A percentile compares a stretch with the other conserved stretches of the same genome.
Conservation (phyloP, 306 rosid species). For the Macrotyloma uniflorum region DNA sequence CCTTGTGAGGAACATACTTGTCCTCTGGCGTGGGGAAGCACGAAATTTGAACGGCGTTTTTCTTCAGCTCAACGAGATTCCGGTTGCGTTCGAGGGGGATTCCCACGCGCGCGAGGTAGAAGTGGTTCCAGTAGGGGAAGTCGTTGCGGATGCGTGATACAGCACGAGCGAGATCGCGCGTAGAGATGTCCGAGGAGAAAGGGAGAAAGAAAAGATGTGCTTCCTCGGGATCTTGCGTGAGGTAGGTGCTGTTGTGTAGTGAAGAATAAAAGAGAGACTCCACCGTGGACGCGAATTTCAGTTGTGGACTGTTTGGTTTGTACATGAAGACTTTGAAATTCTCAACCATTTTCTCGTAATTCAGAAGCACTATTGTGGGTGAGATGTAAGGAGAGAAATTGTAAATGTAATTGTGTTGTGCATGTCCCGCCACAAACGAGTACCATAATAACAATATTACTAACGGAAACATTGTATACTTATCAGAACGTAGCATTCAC, state of each 20-base stretch:
- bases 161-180: conserved; percentile 57
- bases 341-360: conserved; percentile 60
- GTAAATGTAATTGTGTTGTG: not conserved
- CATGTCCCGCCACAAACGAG: not conserved
- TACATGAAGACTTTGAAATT: conserved; percentile 60
- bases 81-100: conserved; percentile 46
- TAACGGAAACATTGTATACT: not conserved
- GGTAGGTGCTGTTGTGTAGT: conserved; percentile 49
- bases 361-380: conserved; percentile 47
- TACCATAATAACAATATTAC: not conserved
- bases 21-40: conserved; percentile 54
- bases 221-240: conserved; percentile 49
- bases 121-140: conserved; percentile 78
- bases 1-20: conserved; percentile 71
- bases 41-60: conserved; percentile 71
- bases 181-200: conserved; percentile 46
- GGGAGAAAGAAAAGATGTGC: conserved; percentile 79
- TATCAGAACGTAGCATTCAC: not conserved
- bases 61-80: conserved; percentile 67
- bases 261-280: conserved; percentile 60
- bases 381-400: conserved; percentile 55
- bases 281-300: conserved; percentile 35
- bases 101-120: conserved; percentile 60
- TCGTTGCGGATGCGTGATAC: conserved; percentile 43
- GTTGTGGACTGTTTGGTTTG: conserved; percentile 40